Evolutionary conservation across 129 eudicot genomes (phyloP).

Genomic region (Flaveria brownii): DNA sequence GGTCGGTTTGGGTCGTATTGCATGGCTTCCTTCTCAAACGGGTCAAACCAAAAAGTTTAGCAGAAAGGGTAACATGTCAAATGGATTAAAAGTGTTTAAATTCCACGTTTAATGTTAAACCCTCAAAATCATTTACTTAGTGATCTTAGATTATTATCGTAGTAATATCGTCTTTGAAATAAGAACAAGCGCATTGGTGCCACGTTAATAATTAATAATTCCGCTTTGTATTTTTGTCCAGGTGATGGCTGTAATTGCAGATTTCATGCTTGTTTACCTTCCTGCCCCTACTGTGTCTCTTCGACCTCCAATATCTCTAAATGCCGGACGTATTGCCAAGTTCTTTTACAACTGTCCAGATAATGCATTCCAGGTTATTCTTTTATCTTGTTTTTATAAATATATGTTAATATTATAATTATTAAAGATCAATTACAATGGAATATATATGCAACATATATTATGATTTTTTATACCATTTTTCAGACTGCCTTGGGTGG

Average conservation of each 20-base stretch:
- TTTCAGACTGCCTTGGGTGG: constrained; percentile 75
- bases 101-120: not conserved
- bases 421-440: not conserved
- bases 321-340: constrained; percentile 74
- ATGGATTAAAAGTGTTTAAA: not conserved
- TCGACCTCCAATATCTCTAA: constrained; percentile 67
- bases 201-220: not conserved
- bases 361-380: constrained; percentile 82
- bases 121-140: not conserved
- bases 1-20: not conserved
- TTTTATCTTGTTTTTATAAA: not conserved
- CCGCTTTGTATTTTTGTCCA: constrained; percentile 4
- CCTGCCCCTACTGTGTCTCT: constrained; percentile 93
- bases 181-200: not conserved
- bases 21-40: not conserved
- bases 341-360: constrained; percentile 85
- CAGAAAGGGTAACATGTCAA: not conserved
- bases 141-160: not conserved
- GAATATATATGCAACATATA: not conserved
- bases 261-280: constrained; percentile 94
- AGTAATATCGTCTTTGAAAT: not conserved
- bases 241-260: constrained; percentile 98
- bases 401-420: not conserved
- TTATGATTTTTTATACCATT: not conserved
- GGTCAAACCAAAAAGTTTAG: not conserved